Base-by-base conservation (phyloP, 495 filamentous ascomycete species). In the Hypoxylon trugodes region DNA sequence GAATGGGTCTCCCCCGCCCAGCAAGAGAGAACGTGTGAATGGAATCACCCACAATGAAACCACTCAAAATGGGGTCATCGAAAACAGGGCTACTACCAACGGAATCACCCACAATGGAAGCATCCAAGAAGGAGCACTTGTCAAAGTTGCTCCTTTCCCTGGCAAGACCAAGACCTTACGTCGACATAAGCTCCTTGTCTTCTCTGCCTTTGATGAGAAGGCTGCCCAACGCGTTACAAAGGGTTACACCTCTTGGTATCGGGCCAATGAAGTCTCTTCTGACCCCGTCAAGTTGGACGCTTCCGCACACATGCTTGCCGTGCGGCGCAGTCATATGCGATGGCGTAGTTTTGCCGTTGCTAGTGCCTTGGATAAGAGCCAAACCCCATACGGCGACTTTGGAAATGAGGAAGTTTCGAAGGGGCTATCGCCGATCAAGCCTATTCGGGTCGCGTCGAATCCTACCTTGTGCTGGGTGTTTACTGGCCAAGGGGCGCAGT, bases 401-500 rank as follows among this genome's bases (percentile, higher is more conserved):
- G n/a, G n/a, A n/a, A 36, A 51, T 22, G n/a, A 37, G 7, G 54
- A 50, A 8, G 56, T 52, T 19, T 50, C 25, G 4, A 59, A 41
- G n/a, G n/a, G 18, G 49, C 65, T n/a, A 26, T 21, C 18, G 10
- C 16, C 26, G 53, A n/a, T 52, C 9, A 68, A 59, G 22, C 46
- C 60, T 32, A 37, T 62, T 16, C 51, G 62, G 35, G 26, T 42
- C 26, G 47, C 61, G 6, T 47, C 55, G 18, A 41, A 69, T 22
- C 30, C 52, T 12, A 41, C 52, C 2, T 16, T 77, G 12, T 69
- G 48, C 6, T 77, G 76, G 40, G 68, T 79, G 4, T 79, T 78
- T 46, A 78, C 70, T 1, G 77, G 77, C 4, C 76, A 79, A 42
- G 76, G 76, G 6, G 76, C 76, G 10, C 80, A 84, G 51, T 85